Percentiles rank a stretch among this genome's conserved stretches.
Conservation (phyloP, 2,329 filamentous ascomycete species). For the Alternaria consortialis region DNA sequence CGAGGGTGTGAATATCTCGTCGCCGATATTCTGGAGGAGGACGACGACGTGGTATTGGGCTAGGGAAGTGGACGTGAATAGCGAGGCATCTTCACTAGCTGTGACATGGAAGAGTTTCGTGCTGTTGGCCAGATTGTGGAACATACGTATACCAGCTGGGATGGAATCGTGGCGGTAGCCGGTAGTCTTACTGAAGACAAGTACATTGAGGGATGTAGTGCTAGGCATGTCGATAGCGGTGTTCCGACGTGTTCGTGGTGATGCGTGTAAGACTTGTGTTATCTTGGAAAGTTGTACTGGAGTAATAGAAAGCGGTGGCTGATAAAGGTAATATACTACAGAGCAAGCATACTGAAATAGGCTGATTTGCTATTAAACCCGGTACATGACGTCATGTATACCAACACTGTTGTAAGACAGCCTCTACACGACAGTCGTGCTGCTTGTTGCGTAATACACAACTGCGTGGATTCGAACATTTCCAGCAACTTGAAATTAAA, state of each 20-base stretch:
- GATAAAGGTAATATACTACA: not conserved
- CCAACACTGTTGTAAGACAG: not conserved
- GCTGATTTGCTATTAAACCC: not conserved
- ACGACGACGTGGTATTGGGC: conserved; percentile 23
- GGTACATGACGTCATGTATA: not conserved
- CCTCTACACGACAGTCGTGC: not conserved
- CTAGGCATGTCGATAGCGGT: not conserved
- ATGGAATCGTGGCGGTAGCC: conserved; percentile 43
- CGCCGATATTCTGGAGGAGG: conserved; percentile 28
- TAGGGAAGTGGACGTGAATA: conserved; percentile 20
- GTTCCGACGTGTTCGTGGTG: not conserved
- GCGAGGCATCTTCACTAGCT: conserved; percentile 30
- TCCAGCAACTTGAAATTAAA: not conserved
- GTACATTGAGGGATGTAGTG: conserved; percentile 16
- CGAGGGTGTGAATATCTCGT: conserved; percentile 16
- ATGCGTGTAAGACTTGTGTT: not conserved
- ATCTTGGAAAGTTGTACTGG: not conserved
- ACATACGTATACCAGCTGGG: conserved; percentile 22
- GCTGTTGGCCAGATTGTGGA: conserved; percentile 18
- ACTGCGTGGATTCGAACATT: not conserved
- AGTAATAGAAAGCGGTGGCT: not conserved
- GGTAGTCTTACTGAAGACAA: conserved; percentile 41
- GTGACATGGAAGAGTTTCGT: conserved; percentile 20
- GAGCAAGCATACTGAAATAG: not conserved
- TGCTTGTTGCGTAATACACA: not conserved